These are phyloP conservation scores for Colletotrichum ledebouriae DNA, from an alignment of 2,329 filamentous ascomycete genomes.

Conservation along the genomic window DNA sequence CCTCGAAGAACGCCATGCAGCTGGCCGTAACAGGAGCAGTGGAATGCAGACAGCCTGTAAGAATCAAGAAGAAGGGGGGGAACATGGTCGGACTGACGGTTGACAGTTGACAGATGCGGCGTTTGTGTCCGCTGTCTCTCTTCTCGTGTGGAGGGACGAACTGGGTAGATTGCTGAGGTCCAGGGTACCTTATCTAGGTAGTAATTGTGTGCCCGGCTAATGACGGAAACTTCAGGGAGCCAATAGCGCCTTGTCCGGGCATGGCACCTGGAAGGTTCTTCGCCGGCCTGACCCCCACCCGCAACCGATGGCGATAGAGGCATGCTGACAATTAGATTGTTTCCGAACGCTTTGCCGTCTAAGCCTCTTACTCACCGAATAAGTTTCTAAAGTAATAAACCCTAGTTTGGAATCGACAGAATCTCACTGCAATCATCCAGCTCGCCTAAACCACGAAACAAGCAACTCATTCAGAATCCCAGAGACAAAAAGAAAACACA, in stretches of 20 bases:
- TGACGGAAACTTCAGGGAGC: slow-evolving; percentile 14
- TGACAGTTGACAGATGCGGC: slow-evolving; percentile 26
- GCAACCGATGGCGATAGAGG: slow-evolving; percentile 18
- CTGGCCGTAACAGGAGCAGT: slow-evolving; percentile 7
- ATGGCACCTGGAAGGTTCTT: slow-evolving; percentile 37
- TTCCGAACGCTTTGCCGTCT: not conserved
- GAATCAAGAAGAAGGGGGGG: not conserved
- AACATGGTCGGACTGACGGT: not conserved
- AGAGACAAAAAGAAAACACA: not conserved
- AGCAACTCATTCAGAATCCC: not conserved
- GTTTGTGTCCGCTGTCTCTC: not conserved
- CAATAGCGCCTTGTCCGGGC: slow-evolving; percentile 6
- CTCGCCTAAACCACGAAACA: too few species aligned
- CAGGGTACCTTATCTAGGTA: too few species aligned
- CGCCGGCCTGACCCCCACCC: slow-evolving; percentile 10
- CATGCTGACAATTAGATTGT: slow-evolving; percentile 20
- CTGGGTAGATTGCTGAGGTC: slow-evolving; percentile 8
- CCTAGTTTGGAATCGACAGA: not conserved
- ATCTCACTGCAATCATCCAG: not conserved
- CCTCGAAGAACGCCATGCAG: slow-evolving; percentile 27
- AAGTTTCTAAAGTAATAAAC: not conserved
- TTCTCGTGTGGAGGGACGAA: not conserved
- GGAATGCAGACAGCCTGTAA: not conserved
- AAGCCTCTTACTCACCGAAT: not conserved
- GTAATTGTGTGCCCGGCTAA: not conserved